Percentiles rank a stretch among this genome's conserved stretches.
phyloP scores from a whole-genome alignment of 768 basidiomycete species.

The Postia placenta region DNA sequence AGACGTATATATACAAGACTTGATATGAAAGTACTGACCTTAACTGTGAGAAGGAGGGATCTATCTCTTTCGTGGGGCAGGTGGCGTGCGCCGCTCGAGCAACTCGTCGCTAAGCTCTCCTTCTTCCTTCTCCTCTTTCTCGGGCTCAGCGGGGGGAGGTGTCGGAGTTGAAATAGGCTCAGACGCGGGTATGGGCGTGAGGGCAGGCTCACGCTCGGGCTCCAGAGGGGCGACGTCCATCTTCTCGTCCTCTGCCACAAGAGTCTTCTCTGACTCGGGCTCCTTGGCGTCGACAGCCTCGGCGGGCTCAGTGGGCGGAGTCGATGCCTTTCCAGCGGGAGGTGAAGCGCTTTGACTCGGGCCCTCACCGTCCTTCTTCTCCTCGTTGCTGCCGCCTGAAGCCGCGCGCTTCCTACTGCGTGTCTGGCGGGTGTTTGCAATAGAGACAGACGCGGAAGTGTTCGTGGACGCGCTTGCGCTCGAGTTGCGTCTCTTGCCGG shows the following conservation, averaged over 20 bases:
- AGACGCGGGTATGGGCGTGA: background rate
- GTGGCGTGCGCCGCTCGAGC: background rate
- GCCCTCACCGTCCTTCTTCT: constrained; percentile 3
- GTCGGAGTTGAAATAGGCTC: too few relatives aligned
- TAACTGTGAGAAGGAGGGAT: background rate
- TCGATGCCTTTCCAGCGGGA: background rate
- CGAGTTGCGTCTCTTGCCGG: constrained; percentile 36
- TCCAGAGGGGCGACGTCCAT: background rate
- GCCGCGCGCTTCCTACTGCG: constrained; percentile 1
- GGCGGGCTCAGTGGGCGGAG: background rate
- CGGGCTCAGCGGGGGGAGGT: background rate
- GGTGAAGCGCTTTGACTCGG: background rate
- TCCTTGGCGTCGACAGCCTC: background rate
- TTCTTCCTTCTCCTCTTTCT: constrained; percentile 17
- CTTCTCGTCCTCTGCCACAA: background rate
- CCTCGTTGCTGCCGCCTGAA: background rate
- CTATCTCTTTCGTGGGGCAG: background rate
- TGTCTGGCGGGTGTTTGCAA: constrained; percentile 17
- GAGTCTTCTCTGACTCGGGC: background rate
- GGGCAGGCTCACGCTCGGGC: background rate
- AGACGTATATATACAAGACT: too few relatives aligned
- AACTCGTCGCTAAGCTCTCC: constrained; percentile 19
- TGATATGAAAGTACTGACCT: too few relatives aligned
- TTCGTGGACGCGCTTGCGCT: constrained; percentile 44
- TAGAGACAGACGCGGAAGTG: constrained; percentile 29